Base-by-base conservation (phyloP, 306 rosid genomes). In the Bauhinia variegata region DNA sequence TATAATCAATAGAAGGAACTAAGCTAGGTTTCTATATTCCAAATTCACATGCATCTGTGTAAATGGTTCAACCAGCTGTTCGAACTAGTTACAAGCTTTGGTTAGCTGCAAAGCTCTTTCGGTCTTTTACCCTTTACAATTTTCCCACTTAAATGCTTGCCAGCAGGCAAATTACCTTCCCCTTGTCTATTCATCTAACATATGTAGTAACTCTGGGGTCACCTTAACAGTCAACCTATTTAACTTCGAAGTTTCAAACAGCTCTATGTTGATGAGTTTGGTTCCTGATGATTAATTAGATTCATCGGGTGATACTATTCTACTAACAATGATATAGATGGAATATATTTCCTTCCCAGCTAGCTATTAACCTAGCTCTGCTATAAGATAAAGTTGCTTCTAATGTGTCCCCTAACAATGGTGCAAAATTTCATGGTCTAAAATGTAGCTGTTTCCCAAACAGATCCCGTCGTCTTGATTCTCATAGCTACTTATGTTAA, bases 391-490 rank as follows among this genome's bases (percentile, higher is more conserved):
- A 57, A 69, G 65, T 59, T 54, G 11, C 15, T 13, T 53, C 34
- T 52, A 59, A 7, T 23, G 39, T 59, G 75, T 60, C 15, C 17
- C 60, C 60, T 32, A 19, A 10, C 4, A 49, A 43, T 10, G 38
- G 60, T 70, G 60, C 75, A 60, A 6, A 14, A 37, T 50, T 59
- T 23, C 12, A 70, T 37, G 67, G 41, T 32, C 33, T 36, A 33
- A 37, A 37, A 37, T 23, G 53, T 49, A 47, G 49, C 8, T 44
- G 57, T 18, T 57, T 47, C 44, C 64, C 48, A 70, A 48, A 48
- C 36, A 52, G 42, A 70, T 55, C 10, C 46, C 49, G 75, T 70
- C 75, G 60, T n/a, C 65, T 56, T 17, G 65, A 32, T 11, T 44
- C 56, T 56, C n/a, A 8, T 38, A 49, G 51, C 49, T 47, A 42